These are phyloP conservation scores for Anastatica hierochuntica DNA, from an alignment of 345 rosid genomes.

Conservation along the genomic window DNA sequence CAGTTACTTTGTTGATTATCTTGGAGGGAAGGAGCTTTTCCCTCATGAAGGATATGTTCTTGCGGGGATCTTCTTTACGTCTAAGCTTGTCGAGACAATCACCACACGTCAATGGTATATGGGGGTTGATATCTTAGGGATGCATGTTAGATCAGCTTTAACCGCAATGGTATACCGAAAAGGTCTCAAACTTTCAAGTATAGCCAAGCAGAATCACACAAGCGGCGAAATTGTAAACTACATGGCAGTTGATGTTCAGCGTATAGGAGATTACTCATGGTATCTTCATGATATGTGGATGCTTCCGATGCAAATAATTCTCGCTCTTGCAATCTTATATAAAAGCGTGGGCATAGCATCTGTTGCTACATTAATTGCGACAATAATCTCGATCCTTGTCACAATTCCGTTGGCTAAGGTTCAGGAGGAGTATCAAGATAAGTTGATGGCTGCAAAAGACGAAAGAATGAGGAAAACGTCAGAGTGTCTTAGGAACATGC, in stretches of 20 bases:
- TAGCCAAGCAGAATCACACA: slow-evolving; percentile 88
- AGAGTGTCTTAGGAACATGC: slow-evolving; percentile 94
- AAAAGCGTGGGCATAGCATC: slow-evolving; percentile 97
- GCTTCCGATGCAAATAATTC: slow-evolving; percentile 96
- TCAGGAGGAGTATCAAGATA: slow-evolving; percentile 96
- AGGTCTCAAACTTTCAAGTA: slow-evolving; percentile 83
- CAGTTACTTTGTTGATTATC: slow-evolving; percentile 91
- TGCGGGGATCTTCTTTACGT: slow-evolving; percentile 83
- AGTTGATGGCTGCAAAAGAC: slow-evolving; percentile 91
- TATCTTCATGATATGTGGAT: slow-evolving; percentile 99
- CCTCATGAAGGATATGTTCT: slow-evolving; percentile 93
- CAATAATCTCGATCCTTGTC: slow-evolving; percentile 70
- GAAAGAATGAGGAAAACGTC: slow-evolving; percentile 99
- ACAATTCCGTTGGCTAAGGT: slow-evolving; percentile 81
- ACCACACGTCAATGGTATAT: slow-evolving; percentile 98
- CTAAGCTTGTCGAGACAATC: slow-evolving; percentile 90
- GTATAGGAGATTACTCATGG: slow-evolving; percentile 97
- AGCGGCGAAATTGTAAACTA: slow-evolving; percentile 95
- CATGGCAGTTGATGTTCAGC: slow-evolving; percentile 99
- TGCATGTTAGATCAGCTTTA: slow-evolving; percentile 98
- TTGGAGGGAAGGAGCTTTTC: slow-evolving; percentile 77
- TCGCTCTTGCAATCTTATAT: slow-evolving; percentile 88
- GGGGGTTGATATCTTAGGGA: slow-evolving; percentile 96
- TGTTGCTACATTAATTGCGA: slow-evolving; percentile 80
- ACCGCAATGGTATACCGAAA: slow-evolving; percentile 93